These are phyloP conservation scores for Colletotrichum karsti DNA, from an alignment of 2,329 filamentous ascomycete species.

Conservation along the genomic window DNA sequence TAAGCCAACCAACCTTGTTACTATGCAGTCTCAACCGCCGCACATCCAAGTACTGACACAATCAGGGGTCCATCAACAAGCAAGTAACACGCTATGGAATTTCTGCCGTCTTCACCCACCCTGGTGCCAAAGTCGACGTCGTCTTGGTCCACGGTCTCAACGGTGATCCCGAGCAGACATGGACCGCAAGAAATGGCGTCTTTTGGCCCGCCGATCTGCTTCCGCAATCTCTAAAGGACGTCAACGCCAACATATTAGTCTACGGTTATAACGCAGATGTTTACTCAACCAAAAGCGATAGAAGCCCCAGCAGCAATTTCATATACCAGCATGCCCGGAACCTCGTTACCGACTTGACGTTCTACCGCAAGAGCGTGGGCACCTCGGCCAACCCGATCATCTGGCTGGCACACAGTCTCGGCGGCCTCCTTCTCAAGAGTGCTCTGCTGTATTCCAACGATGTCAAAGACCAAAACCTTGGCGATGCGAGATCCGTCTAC, in stretches of 20 bases:
- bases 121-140: conserved; percentile 68
- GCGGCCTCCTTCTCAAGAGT: conserved; percentile 76
- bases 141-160: conserved; percentile 56
- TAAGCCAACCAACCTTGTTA: conserved; percentile 1
- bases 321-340: conserved; percentile 78
- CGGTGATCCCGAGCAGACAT: conserved; percentile 68
- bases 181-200: conserved; percentile 63
- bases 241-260: conserved; percentile 71
- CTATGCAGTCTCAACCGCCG: background rate
- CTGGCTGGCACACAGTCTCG: conserved; percentile 79
- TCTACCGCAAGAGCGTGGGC: conserved; percentile 67
- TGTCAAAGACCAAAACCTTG: conserved; percentile 64
- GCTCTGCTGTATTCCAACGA: conserved; percentile 74
- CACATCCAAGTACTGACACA: background rate
- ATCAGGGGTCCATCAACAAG: conserved; percentile 44
- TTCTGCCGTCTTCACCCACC: conserved; percentile 66
- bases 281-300: conserved; percentile 54
- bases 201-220: conserved; percentile 78
- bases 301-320: conserved; percentile 70
- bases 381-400: conserved; percentile 73
- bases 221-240: conserved; percentile 63
- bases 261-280: conserved; percentile 81
- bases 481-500: conserved; percentile 73
- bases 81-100: conserved; percentile 65
- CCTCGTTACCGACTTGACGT: conserved; percentile 68